Percentiles rank a stretch among this genome's conserved stretches.
Conservation (phyloP, 345 rosid genomes). For the Eucalyptus polyanthemos region DNA sequence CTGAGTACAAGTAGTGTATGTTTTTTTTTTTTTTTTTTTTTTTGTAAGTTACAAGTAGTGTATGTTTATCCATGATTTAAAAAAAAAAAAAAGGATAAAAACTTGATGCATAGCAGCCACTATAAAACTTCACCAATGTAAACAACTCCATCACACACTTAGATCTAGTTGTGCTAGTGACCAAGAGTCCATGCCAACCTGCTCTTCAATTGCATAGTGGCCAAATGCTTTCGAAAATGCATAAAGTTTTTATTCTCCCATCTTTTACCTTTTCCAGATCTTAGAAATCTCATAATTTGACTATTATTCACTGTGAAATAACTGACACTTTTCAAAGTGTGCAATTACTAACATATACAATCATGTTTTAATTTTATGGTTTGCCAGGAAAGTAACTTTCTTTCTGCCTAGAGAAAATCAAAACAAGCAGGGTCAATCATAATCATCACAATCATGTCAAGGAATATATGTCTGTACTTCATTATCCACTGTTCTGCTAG, state of each 20-base stretch:
- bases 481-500: not conserved
- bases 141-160: not conserved
- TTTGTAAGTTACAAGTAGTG: not conserved
- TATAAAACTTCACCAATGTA: not conserved
- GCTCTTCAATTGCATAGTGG: not conserved
- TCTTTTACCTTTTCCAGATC: not conserved
- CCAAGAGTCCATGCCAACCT: not conserved
- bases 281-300: not conserved
- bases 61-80: not conserved
- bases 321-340: not conserved
- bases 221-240: not conserved
- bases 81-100: not conserved
- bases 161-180: not conserved
- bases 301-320: not conserved
- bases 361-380: not conserved
- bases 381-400: not conserved
- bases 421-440: not conserved
- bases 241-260: not conserved
- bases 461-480: not conserved
- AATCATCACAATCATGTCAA: not conserved
- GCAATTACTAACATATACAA: not conserved
- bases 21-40: not conserved
- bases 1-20: not conserved
- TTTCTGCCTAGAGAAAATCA: not conserved
- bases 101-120: not conserved